Percentiles rank a stretch among this genome's conserved stretches.
phyloP scores from a whole-genome alignment of 495 filamentous ascomycete genomes.

The Aspergillus sclerotioniger region DNA sequence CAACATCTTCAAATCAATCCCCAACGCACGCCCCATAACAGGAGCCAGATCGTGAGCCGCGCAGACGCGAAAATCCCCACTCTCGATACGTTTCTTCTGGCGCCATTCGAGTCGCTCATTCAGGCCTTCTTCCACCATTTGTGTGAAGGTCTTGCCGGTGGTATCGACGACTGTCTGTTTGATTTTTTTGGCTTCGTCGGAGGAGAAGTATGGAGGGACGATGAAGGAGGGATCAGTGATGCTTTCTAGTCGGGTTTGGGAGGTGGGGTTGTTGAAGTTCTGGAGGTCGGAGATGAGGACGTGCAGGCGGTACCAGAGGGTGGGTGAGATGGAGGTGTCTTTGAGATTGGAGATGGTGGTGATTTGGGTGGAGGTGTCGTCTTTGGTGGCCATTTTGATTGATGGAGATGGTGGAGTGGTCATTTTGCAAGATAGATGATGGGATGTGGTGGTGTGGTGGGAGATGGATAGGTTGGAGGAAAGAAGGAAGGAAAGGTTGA shows the following conservation, averaged over 20 bases:
- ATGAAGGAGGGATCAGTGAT: conserved; percentile 8
- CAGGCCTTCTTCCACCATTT: conserved; percentile 13
- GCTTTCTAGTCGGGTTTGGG: conserved; percentile 6
- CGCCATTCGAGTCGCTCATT: conserved; percentile 14
- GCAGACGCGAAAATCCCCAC: conserved; percentile 24
- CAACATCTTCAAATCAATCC: conserved; percentile 24
- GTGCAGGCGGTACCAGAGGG: conserved; percentile 11
- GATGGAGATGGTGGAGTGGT: neutral
- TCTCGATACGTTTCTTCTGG: conserved; percentile 21
- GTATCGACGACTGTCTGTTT: neutral
- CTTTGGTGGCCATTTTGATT: neutral
- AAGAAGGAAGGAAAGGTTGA: too few relatives aligned
- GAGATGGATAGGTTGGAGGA: too few relatives aligned
- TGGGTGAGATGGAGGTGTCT: conserved; percentile 1
- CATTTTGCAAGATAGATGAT: too few relatives aligned
- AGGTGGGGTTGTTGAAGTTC: neutral
- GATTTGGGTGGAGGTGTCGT: neutral
- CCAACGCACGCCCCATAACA: conserved; percentile 19
- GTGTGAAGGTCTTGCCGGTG: neutral
- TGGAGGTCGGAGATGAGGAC: conserved; percentile 11
- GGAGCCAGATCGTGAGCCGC: conserved; percentile 28
- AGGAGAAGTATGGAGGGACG: conserved; percentile 6
- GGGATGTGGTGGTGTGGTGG: too few relatives aligned
- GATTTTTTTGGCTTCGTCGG: neutral
- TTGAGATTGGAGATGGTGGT: neutral